Conservation (phyloP, 495 filamentous ascomycete species). For the Penicillium malachiteum region DNA sequence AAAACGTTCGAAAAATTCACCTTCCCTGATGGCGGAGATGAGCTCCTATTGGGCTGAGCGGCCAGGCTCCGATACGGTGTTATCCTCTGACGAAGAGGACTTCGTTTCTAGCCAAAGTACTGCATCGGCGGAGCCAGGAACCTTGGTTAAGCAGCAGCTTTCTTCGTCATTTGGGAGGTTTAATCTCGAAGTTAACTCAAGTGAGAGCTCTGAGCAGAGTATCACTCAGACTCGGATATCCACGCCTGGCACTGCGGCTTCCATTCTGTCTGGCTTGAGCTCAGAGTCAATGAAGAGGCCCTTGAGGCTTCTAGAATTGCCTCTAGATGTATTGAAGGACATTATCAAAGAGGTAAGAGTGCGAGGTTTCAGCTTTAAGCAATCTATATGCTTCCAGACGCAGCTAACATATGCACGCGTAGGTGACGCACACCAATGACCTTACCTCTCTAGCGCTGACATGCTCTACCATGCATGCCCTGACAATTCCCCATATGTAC, state of each 20-base stretch:
- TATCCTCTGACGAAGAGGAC: constrained; percentile 39
- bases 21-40: constrained; percentile 3
- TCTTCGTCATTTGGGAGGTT: constrained; percentile 30
- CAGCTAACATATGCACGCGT: constrained; percentile 13
- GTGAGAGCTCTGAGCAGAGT: constrained; percentile 5
- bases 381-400: neutral
- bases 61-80: constrained; percentile 24
- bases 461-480: constrained; percentile 76
- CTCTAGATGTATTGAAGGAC: constrained; percentile 80
- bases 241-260: constrained; percentile 7
- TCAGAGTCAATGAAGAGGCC: neutral
- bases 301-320: constrained; percentile 67
- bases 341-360: constrained; percentile 80
- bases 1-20: neutral
- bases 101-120: constrained; percentile 35
- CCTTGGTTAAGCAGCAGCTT: constrained; percentile 4
- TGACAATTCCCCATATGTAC: constrained; percentile 86
- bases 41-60: constrained; percentile 23
- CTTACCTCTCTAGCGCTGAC: constrained; percentile 79
- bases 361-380: too few species aligned
- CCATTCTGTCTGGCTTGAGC: neutral
- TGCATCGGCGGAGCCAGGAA: constrained; percentile 22
- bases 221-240: constrained; percentile 15
- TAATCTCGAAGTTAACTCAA: constrained; percentile 23
- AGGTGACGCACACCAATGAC: constrained; percentile 89